phyloP scores from a whole-genome alignment of 257 asterid species.

The Solanum gandarillasii region DNA sequence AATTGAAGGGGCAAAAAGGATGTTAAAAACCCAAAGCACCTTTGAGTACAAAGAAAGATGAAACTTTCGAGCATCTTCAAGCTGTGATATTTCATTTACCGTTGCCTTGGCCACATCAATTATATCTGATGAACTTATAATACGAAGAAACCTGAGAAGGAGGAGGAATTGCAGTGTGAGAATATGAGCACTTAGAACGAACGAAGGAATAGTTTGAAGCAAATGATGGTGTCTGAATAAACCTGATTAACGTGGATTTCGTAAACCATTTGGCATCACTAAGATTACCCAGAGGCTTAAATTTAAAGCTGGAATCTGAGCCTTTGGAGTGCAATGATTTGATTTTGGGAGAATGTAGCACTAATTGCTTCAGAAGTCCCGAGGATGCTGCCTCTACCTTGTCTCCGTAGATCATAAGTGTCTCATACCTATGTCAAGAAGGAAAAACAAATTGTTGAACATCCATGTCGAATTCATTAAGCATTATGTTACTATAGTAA shows the following conservation, averaged over 20 bases:
- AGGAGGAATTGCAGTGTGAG: constrained; percentile 4
- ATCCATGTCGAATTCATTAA: not conserved
- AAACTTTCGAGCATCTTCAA: constrained; percentile 71
- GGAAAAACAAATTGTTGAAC: not conserved
- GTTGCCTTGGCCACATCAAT: constrained; percentile 32
- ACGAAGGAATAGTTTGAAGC: not conserved
- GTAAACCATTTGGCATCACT: constrained; percentile 58
- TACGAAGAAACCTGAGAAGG: constrained; percentile 53
- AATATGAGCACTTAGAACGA: not conserved
- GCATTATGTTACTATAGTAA: not conserved
- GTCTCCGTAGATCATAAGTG: constrained; percentile 29
- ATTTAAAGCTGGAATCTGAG: constrained; percentile 38
- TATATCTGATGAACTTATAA: constrained; percentile 52
- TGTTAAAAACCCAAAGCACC: constrained; percentile 27
- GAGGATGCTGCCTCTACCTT: constrained; percentile 52
- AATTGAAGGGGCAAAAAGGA: not conserved
- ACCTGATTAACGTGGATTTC: constrained; percentile 71
- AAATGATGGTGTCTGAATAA: not conserved
- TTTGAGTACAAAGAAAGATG: constrained; percentile 62
- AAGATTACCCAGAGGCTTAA: constrained; percentile 35
- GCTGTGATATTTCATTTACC: constrained; percentile 73
- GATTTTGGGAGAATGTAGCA: constrained; percentile 49
- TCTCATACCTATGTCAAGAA: constrained; percentile 56
- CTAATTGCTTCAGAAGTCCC: constrained; percentile 65
- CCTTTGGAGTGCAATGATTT: constrained; percentile 50